These are phyloP conservation scores for Xanthoconium purpureum DNA, from an alignment of 768 basidiomycete genomes.

Conservation along the genomic window DNA sequence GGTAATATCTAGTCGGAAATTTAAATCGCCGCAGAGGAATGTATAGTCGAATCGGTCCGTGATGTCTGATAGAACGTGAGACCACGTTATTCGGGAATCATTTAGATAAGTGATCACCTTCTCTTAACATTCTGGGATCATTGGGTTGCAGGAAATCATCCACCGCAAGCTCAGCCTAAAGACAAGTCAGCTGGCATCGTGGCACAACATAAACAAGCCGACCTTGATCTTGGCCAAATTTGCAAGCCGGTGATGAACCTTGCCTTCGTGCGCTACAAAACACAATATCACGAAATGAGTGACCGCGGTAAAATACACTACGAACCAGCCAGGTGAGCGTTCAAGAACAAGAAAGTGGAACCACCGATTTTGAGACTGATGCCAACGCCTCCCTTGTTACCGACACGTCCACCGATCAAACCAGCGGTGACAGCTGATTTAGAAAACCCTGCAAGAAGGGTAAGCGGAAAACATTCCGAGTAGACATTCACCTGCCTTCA, in stretches of 20 bases:
- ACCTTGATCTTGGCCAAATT: conserved; percentile 91
- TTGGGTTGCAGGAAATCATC: conserved; percentile 69
- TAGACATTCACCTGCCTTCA: conserved; percentile 41
- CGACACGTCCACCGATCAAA: conserved; percentile 84
- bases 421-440: conserved; percentile 86
- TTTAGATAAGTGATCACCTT: conserved; percentile 46
- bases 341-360: conserved; percentile 84
- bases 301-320: neutral
- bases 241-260: conserved; percentile 71
- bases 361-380: conserved; percentile 80
- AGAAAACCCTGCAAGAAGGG: conserved; percentile 51
- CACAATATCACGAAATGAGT: neutral
- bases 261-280: conserved; percentile 68
- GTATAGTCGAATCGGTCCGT: conserved; percentile 88
- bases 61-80: conserved; percentile 45
- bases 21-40: conserved; percentile 88
- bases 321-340: conserved; percentile 84
- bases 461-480: neutral
- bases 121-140: conserved; percentile 64
- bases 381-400: conserved; percentile 94
- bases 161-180: conserved; percentile 68
- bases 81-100: conserved; percentile 1
- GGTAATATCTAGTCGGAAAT: conserved; percentile 86
- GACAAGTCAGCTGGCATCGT: conserved; percentile 4
- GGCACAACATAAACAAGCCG: neutral